These are phyloP conservation scores for Epichloe glyceriae DNA, from an alignment of 2,329 filamentous ascomycete genomes.

Conservation along the genomic window DNA sequence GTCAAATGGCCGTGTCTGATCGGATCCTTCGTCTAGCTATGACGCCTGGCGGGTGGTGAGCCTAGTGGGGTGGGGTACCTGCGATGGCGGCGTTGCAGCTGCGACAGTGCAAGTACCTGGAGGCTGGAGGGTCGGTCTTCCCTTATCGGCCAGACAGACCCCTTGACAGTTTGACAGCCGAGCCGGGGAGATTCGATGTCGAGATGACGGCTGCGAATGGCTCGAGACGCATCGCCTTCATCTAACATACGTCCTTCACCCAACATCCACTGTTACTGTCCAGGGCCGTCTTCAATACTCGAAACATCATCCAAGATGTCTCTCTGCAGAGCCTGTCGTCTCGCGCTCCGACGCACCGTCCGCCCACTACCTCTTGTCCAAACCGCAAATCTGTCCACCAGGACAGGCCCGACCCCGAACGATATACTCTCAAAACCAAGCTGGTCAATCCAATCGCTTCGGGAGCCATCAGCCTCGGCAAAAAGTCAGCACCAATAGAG, in stretches of 20 bases:
- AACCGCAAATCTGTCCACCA: conserved; percentile 5
- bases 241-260: too few relatives aligned
- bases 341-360: conserved; percentile 13
- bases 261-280: too few relatives aligned
- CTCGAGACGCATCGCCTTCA: too few relatives aligned
- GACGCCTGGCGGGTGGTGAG: background rate
- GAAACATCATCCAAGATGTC: conserved; percentile 11
- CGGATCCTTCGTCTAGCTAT: background rate
- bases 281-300: too few relatives aligned
- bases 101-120: too few relatives aligned
- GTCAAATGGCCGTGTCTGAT: background rate
- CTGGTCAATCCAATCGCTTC: conserved; percentile 72
- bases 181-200: background rate
- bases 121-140: too few relatives aligned
- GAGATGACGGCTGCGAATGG: too few relatives aligned
- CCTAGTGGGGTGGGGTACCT: background rate
- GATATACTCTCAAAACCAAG: conserved; percentile 55
- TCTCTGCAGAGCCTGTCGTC: conserved; percentile 19
- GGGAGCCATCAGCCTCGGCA: conserved; percentile 1
- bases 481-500: conserved; percentile 15
- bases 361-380: conserved; percentile 2
- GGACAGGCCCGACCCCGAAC: conserved; percentile 12
- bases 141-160: background rate
- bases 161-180: background rate
- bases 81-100: background rate